Evolutionary conservation across 306 rosid genomes (phyloP).

Genomic region (Clitoria ternatea): DNA sequence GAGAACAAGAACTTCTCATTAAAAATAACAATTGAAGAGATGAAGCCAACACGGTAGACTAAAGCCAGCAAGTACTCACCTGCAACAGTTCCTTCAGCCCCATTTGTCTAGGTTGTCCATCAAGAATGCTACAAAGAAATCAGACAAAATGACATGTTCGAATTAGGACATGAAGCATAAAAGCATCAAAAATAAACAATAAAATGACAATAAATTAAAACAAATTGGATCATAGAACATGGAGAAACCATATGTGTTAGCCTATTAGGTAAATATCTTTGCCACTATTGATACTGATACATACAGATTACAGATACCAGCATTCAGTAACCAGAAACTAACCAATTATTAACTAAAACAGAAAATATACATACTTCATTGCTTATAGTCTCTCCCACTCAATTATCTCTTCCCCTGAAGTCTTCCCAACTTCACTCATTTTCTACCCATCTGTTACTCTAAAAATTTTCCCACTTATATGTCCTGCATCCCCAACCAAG

Average conservation of each 20-base stretch:
- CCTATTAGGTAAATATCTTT: neutral
- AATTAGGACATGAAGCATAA: neutral
- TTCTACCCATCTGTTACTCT: neutral
- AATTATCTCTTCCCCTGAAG: neutral
- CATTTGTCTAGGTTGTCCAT: conserved; percentile 85
- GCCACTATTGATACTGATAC: neutral
- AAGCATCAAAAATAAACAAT: neutral
- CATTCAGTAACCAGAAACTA: neutral
- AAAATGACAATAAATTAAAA: neutral
- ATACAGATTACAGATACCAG: no score
- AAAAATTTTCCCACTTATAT: neutral
- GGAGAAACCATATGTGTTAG: neutral
- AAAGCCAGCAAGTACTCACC: conserved; percentile 36
- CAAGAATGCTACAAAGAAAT: conserved; percentile 55
- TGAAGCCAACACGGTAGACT: neutral
- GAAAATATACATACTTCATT: neutral
- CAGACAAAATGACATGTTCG: conserved; percentile 8
- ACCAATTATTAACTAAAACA: neutral
- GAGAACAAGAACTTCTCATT: neutral
- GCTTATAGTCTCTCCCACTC: neutral
- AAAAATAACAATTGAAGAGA: neutral
- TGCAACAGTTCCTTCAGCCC: conserved; percentile 84
- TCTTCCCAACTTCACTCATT: neutral
- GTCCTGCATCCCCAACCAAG: neutral
- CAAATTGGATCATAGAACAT: neutral